Percentiles rank a stretch among this genome's conserved stretches.
phyloP scores from a whole-genome alignment of 1,139 yeast species.

The Yamadazyma atlantica region DNA sequence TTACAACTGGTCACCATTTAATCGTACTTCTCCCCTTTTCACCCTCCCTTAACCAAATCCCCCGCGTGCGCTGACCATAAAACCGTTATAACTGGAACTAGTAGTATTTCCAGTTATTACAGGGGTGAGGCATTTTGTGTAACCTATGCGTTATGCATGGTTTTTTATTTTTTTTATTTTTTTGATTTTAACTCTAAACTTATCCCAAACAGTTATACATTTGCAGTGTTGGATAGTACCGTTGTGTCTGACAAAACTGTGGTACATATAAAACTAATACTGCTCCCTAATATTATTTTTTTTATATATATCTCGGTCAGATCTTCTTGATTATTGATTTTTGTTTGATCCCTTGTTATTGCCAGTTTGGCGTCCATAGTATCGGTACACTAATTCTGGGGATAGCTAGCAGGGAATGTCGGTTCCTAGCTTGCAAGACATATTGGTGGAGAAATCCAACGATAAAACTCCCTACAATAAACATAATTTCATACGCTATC shows the following conservation, averaged over 20 bases:
- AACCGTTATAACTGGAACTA: conserved; percentile 1
- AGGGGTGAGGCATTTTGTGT: background rate
- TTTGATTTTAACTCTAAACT: no score
- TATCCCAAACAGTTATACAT: no score
- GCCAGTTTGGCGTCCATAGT: no score
- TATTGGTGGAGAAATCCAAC: conserved; percentile 16
- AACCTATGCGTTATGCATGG: background rate
- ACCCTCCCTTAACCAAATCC: no score
- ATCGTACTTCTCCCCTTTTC: background rate
- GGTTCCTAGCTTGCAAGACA: conserved; percentile 25
- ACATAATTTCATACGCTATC: conserved; percentile 25
- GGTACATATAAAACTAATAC: background rate
- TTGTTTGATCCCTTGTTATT: conserved; percentile 1
- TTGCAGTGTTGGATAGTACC: no score
- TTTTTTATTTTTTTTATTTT: background rate
- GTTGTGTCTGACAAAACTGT: no score
- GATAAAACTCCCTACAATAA: conserved; percentile 19
- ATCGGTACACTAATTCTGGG: no score
- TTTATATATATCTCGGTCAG: background rate
- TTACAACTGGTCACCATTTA: no score
- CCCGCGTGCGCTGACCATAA: no score
- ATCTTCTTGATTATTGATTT: background rate
- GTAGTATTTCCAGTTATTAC: background rate
- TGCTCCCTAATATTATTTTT: background rate
- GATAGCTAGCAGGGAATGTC: conserved; percentile 8